Conservation (phyloP, 2,329 filamentous ascomycete genomes). For the Pseudogymnoascus sp. region DNA sequence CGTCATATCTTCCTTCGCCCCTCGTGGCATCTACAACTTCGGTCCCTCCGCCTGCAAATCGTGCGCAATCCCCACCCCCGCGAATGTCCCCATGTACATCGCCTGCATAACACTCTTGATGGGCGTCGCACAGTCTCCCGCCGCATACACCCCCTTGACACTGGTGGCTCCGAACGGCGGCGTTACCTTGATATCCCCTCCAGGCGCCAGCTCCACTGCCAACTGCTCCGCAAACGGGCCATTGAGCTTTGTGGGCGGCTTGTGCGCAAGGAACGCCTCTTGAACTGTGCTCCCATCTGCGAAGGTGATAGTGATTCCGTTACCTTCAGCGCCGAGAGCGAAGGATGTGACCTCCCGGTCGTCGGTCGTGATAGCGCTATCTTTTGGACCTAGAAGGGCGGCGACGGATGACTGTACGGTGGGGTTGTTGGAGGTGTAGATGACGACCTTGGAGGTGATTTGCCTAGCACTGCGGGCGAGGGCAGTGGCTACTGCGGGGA, state of each 20-base stretch:
- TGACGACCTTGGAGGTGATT: slow-evolving; percentile 35
- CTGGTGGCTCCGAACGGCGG: slow-evolving; percentile 40
- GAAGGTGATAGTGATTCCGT: background rate
- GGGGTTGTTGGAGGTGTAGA: slow-evolving; percentile 42
- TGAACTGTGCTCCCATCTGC: background rate
- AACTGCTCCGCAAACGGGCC: background rate
- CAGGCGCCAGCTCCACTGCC: background rate
- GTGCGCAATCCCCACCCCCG: slow-evolving; percentile 5
- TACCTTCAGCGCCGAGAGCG: background rate
- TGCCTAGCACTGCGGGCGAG: slow-evolving; percentile 36
- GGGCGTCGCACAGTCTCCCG: slow-evolving; percentile 36
- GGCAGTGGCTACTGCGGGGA: slow-evolving; percentile 29
- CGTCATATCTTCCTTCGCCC: background rate
- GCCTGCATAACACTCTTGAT: slow-evolving; percentile 15
- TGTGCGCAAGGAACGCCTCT: background rate
- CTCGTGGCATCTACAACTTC: background rate
- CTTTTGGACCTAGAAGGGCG: background rate
- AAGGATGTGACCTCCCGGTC: background rate
- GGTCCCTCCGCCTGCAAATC: background rate
- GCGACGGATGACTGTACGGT: background rate
- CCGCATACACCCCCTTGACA: slow-evolving; percentile 43
- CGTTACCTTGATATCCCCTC: slow-evolving; percentile 33
- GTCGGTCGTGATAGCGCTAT: background rate
- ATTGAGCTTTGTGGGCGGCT: background rate
- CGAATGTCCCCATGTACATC: slow-evolving; percentile 9